A percentile compares a stretch with the other conserved stretches of the same genome.
Conservation (phyloP, 352 stramenopile species). For the Pythium pectinolyticum region DNA sequence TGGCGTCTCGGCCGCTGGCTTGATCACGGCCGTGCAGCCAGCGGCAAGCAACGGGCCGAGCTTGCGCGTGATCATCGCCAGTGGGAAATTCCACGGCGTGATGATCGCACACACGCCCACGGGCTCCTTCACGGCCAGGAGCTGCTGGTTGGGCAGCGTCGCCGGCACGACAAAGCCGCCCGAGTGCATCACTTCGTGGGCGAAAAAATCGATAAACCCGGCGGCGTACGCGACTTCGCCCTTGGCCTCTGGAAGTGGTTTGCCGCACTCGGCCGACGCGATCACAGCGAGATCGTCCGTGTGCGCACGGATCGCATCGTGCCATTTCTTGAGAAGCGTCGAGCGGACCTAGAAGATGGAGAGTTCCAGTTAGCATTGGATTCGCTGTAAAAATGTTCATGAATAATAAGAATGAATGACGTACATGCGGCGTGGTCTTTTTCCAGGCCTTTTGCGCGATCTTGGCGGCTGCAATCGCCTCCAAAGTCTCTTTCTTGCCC, state of each 20-base stretch:
- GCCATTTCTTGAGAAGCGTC: conserved; percentile 79
- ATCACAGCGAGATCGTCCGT: conserved; percentile 88
- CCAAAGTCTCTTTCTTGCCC: conserved; percentile 57
- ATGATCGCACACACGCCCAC: conserved; percentile 95
- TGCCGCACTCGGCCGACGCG: conserved; percentile 97
- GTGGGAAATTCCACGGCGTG: conserved; percentile 98
- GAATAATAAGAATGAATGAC: background rate
- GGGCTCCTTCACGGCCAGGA: conserved; percentile 88
- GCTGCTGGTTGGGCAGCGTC: conserved; percentile 46
- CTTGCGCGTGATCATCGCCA: conserved; percentile 98
- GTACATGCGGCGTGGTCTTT: conserved; percentile 60
- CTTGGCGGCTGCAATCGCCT: conserved; percentile 70
- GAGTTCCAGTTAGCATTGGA: background rate
- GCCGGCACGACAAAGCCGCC: conserved; percentile 80
- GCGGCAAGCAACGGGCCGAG: conserved; percentile 90
- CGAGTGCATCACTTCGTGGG: conserved; percentile 91
- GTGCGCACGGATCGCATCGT: conserved; percentile 66
- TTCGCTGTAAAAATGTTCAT: background rate
- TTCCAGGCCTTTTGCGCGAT: conserved; percentile 71
- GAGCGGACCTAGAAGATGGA: conserved; percentile 43
- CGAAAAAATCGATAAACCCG: conserved; percentile 97
- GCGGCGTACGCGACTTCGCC: conserved; percentile 94
- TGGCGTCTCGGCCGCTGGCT: conserved; percentile 96
- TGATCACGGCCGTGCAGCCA: conserved; percentile 95
- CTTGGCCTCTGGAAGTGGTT: conserved; percentile 93